Conservation (phyloP, 306 rosid species). For the Abrus precatorius region DNA sequence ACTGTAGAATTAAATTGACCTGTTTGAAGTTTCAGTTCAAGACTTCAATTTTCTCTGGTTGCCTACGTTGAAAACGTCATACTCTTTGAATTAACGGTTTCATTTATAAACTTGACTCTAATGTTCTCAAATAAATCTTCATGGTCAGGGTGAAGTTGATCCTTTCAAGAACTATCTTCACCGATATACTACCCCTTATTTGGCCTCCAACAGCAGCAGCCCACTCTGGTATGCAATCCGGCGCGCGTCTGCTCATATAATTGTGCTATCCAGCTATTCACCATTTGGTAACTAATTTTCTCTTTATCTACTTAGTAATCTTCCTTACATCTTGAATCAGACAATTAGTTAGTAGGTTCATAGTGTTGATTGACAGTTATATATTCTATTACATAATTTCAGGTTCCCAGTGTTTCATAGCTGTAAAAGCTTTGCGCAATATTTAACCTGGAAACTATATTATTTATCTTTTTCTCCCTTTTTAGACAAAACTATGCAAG, state of each 20-base stretch:
- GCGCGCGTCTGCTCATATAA: conserved; percentile 96
- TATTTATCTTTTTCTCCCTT: conserved; percentile 14
- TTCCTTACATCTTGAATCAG: conserved; percentile 20
- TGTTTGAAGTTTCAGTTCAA: conserved; percentile 31
- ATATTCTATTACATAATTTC: not conserved
- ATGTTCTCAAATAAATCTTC: conserved; percentile 35
- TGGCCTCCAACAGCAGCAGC: conserved; percentile 83
- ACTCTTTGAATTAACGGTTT: conserved; percentile 22
- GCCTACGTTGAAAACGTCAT: conserved; percentile 26
- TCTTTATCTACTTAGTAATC: conserved; percentile 29
- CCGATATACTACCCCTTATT: conserved; percentile 80
- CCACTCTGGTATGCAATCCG: conserved; percentile 98
- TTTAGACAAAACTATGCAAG: conserved; percentile 1
- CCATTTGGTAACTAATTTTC: conserved; percentile 75
- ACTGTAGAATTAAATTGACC: conserved; percentile 39
- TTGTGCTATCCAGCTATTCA: conserved; percentile 90
- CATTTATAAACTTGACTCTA: conserved; percentile 5
- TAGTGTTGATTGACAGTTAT: not conserved
- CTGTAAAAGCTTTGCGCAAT: not conserved
- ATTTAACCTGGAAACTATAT: not conserved
- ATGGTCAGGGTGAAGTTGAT: conserved; percentile 79
- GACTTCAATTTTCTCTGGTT: conserved; percentile 17
- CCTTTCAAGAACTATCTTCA: conserved; percentile 84
- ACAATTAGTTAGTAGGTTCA: not conserved
- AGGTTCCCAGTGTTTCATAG: not conserved